phyloP scores from a whole-genome alignment of 2,329 filamentous ascomycete genomes.

The Paecilomyces variotii region DNA sequence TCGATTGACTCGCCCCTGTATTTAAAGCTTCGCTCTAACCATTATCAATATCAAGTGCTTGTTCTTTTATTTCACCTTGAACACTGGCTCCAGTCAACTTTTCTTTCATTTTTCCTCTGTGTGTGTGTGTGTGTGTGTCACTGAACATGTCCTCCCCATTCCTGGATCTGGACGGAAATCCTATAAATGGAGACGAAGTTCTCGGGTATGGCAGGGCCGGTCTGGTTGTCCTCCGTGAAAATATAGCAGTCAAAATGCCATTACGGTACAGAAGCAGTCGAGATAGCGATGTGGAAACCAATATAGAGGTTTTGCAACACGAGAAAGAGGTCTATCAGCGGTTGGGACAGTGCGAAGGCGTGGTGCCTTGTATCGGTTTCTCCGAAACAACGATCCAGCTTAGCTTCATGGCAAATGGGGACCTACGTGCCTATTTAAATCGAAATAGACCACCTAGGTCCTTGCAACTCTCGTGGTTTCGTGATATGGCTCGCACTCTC shows the following conservation, averaged over 20 bases:
- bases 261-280: slow-evolving; percentile 9
- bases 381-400: slow-evolving; percentile 11
- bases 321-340: slow-evolving; percentile 11
- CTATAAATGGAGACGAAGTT: slow-evolving; percentile 4
- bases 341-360: slow-evolving; percentile 8
- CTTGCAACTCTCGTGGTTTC: slow-evolving; percentile 16
- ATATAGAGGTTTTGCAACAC: slow-evolving; percentile 7
- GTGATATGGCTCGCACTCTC: slow-evolving; percentile 16
- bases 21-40: too few species aligned
- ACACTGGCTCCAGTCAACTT: too few species aligned
- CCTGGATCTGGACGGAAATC: neutral
- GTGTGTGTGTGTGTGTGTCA: too few species aligned
- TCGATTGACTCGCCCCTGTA: too few species aligned
- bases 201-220: slow-evolving; percentile 9
- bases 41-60: too few species aligned
- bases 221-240: slow-evolving; percentile 9
- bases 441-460: slow-evolving; percentile 10
- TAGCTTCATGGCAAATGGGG: slow-evolving; percentile 18
- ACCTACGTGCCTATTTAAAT: slow-evolving; percentile 15
- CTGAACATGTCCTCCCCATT: too few species aligned
- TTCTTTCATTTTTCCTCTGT: too few species aligned
- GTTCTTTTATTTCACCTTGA: too few species aligned
- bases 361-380: slow-evolving; percentile 8
- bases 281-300: slow-evolving; percentile 10
- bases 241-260: slow-evolving; percentile 12